Base-by-base conservation (phyloP, 2,329 filamentous ascomycete genomes). In the Calonectria crousiana region DNA sequence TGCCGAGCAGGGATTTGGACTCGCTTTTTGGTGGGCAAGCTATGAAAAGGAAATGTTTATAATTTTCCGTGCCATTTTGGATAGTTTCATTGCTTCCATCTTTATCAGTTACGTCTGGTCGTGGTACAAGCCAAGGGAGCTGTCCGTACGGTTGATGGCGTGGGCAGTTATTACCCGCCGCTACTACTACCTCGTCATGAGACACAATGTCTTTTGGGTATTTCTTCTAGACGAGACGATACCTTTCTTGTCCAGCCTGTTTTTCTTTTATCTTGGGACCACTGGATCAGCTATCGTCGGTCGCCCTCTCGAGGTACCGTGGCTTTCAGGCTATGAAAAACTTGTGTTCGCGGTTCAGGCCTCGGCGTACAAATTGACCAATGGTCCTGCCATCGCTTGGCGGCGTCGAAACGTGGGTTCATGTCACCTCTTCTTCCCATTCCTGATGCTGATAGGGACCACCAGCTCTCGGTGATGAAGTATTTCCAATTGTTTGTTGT, bases 261-360 rank as follows among this genome's bases (percentile, higher is more conserved):
- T 65, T 47, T 38, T 38, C 30, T 58, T 64, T 10, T n/a, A 23
- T 32, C n/a, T 51, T 13, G n/a, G 68, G 16, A 44, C 41, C 18
- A 18, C 41, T 44, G 41, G 41, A 18, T 49, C 53, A 1, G 53
- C 8, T 13, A 23, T 65, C 2, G n/a, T 73, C 23, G 66, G 65
- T 23, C 41, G 56, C 30, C 71, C 71, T 13, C 14, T 52, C 23
- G 71, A 73, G 28, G 66, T 73, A n/a, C 16, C 66, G 4, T 73
- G 71, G 71, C 66, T 73, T 30, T 28, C 60, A 2, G 38, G 44
- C 3, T 62, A 66, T 34, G 47, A 71, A 34, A 66, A 34, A 26
- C 9, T 49, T 4, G 47, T 28, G 6, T 28, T 58, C 28, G n/a
- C 36, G 20, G 34, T 36, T 6, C 60, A 38, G 3, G 69, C 60